Evolutionary conservation across 192 early-diverging fungal species (phyloP).

Genomic region (Podila clonocystis): DNA sequence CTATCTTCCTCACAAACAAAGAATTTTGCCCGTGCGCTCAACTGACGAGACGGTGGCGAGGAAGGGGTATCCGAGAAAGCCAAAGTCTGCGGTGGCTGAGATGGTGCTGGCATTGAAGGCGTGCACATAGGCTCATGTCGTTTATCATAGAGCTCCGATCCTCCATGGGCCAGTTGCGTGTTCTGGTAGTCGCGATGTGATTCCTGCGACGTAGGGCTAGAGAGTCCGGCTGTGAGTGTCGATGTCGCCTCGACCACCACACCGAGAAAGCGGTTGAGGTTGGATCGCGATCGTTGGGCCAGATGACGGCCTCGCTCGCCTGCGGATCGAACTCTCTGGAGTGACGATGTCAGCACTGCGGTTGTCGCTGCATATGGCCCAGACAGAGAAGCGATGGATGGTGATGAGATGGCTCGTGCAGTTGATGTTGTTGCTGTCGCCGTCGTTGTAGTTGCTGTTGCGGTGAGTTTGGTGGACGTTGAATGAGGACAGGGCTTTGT

Average conservation of each 20-base stretch:
- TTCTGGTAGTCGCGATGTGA: no score
- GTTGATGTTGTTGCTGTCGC: not conserved
- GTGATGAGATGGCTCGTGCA: not conserved
- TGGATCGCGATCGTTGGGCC: not conserved
- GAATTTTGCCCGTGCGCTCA: conserved; percentile 2
- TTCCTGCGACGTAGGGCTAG: no score
- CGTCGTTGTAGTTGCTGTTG: not conserved
- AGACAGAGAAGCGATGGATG: not conserved
- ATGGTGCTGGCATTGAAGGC: no score
- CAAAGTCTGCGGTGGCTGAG: no score
- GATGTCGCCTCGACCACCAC: not conserved
- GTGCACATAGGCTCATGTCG: no score
- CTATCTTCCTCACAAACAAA: conserved; percentile 3
- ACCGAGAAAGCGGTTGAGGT: not conserved
- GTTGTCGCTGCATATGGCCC: not conserved
- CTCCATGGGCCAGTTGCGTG: no score
- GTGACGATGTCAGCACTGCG: not conserved
- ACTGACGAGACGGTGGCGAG: not conserved
- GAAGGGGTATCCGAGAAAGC: not conserved
- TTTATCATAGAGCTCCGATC: no score
- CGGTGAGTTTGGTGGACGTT: not conserved
- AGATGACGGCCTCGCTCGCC: not conserved
- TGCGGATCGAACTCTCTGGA: not conserved
- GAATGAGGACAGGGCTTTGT: not conserved
- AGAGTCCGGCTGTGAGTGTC: no score